Base-by-base conservation (phyloP, 768 basidiomycete species). In the Tulasnella sp. region DNA sequence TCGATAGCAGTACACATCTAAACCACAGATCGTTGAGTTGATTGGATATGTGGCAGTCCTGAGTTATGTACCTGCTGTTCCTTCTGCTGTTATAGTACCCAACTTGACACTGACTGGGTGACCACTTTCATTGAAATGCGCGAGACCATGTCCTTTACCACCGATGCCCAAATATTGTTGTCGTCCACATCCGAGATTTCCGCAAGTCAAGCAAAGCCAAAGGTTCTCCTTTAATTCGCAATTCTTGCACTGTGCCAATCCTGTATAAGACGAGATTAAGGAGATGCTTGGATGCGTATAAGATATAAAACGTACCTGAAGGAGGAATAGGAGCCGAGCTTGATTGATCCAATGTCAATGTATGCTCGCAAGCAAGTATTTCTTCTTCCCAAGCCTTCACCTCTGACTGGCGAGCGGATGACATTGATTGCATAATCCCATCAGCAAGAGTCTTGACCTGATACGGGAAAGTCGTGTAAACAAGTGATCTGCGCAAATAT, bases 311-410 rank as follows among this genome's bases (percentile, higher is more conserved):
- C 65, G n/a, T 29, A 78, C 79, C 81, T 0, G 76, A 73, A 0
- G 75, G 68, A 0, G 68, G 64, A 19, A 80, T 80, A 9, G 65
- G 65, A 9, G 69, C 72, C 3, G 69, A 69, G 4, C 66, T 60
- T 63, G 57, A 61, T 56, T 81, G 81, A 31, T 74, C 63, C 3
- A 83, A 64, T 9, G 71, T 70, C 9, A 75, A 63, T 6, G 79
- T 73, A 57, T 99, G 95, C 60, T 88, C 81, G 71, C 95, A 99
- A 5, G 88, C 66, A 0, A 70, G 60, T 35, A 95, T 81, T 58
- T 96, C 93, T 64, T 96, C 92, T 63, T 98, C 90, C 95, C 95
- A 99, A 5, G 95, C 84, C 66, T 95, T 83, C 42, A 99, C 83
- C 60, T 96, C 91, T 0, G 84, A 88, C 62, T 93, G 84, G 42